Evolutionary conservation across 164 flowering plant genomes (phyloP).

Genomic region (Sextonia rubra): DNA sequence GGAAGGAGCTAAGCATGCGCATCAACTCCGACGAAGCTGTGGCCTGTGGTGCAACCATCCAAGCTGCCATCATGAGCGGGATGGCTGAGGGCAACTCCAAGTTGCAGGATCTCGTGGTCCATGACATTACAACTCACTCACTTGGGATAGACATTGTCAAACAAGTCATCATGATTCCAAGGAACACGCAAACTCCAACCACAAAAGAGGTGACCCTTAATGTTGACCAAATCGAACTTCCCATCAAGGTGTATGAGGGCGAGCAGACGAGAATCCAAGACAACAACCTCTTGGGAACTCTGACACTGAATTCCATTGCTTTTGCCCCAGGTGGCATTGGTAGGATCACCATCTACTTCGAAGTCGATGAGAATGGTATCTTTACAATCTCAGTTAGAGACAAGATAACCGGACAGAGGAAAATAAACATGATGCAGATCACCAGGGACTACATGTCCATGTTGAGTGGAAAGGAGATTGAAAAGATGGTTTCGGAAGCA

Average conservation of each 20-base stretch:
- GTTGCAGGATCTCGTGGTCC: too few species aligned
- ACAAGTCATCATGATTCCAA: conserved; percentile 42
- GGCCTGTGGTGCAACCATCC: conserved; percentile 58
- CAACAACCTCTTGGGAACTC: conserved; percentile 51
- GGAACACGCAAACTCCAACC: conserved; percentile 52
- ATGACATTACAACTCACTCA: neutral
- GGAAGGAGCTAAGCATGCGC: conserved; percentile 58
- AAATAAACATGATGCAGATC: too few species aligned
- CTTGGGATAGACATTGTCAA: conserved; percentile 46
- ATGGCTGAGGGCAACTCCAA: neutral
- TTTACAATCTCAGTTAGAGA: conserved; percentile 58
- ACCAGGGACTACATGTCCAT: too few species aligned
- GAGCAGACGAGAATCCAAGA: conserved; percentile 54
- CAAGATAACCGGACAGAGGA: conserved; percentile 52
- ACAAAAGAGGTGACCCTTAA: conserved; percentile 41
- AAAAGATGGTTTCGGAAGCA: too few species aligned
- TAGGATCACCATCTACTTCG: conserved; percentile 47
- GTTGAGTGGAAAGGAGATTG: too few species aligned
- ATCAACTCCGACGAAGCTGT: conserved; percentile 63
- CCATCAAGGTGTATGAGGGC: conserved; percentile 57
- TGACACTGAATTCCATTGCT: conserved; percentile 14
- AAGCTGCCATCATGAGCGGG: conserved; percentile 10
- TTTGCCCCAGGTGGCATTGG: conserved; percentile 43
- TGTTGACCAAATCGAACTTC: conserved; percentile 46
- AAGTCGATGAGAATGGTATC: conserved; percentile 54